These are phyloP conservation scores for Aspergillus coremiiformis DNA, from an alignment of 495 filamentous ascomycete genomes.

Conservation along the genomic window DNA sequence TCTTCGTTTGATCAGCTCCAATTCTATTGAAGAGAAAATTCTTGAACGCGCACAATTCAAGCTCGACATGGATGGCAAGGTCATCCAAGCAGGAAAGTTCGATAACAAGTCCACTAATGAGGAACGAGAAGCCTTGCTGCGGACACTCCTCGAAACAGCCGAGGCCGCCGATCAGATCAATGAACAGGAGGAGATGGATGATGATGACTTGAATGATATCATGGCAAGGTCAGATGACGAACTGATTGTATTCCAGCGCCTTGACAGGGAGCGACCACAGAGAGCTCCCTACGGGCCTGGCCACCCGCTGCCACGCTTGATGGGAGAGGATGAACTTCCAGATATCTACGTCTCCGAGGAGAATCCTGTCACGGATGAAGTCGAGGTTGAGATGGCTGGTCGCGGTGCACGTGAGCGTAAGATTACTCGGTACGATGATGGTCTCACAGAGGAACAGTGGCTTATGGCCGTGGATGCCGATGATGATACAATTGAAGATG, in stretches of 20 bases:
- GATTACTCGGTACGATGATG: constrained; percentile 90
- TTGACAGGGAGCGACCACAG: constrained; percentile 66
- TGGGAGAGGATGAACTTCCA: constrained; percentile 82
- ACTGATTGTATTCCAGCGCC: constrained; percentile 57
- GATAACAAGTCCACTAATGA: constrained; percentile 99
- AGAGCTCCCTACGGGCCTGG: constrained; percentile 62
- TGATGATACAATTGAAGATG: constrained; percentile 88
- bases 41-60: constrained; percentile 95
- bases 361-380: constrained; percentile 70
- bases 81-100: constrained; percentile 98
- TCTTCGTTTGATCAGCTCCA: constrained; percentile 86
- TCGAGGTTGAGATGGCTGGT: constrained; percentile 67
- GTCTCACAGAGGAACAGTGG: constrained; percentile 98
- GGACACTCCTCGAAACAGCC: constrained; percentile 84
- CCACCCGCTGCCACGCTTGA: constrained; percentile 64
- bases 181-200: constrained; percentile 88
- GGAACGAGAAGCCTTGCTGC: constrained; percentile 90
- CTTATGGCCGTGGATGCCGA: constrained; percentile 85
- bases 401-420: constrained; percentile 92
- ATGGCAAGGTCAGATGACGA: constrained; percentile 73
- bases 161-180: constrained; percentile 72
- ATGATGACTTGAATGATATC: constrained; percentile 91
- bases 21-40: constrained; percentile 98
- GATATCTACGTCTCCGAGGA: constrained; percentile 89
- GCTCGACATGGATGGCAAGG: constrained; percentile 98